Evolutionary conservation across 1,284 basidiomycete species (phyloP), one percentile per base, ranked within the genome.

Genomic region (Fomitopsis palustris): DNA sequence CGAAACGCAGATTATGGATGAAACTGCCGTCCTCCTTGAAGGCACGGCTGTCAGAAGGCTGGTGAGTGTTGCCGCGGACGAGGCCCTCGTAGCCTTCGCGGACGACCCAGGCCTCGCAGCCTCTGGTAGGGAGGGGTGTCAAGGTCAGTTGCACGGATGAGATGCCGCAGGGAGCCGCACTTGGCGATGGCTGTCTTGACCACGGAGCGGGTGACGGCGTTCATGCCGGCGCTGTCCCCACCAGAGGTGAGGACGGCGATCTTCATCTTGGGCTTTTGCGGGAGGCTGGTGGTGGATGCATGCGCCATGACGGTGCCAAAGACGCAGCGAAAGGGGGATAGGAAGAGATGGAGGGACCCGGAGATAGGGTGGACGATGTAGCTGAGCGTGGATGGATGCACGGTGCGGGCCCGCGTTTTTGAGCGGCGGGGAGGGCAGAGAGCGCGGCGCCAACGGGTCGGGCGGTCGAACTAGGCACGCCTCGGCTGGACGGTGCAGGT

Each of bases 71-170:
- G 16, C 90, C 89, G 54, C 86, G 81, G 12, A 92, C 89, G 57
- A 99, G 88, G 47, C 96, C 96, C 74, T 98, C 95, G 80, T 97
- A 99, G 43, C 96, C 96, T 78, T 99, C 97, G 43, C 96, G 90
- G 60, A 97, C 92, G 64, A 97, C 88, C 81, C 87, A 97, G 14
- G 92, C 87, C 72, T 97, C 91, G 74, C 93, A 97, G 45, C 94
- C 95, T 75, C 95, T 95, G n/a, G n/a, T n/a, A 70, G 49, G 17
- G 54, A 45, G 37, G 56, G 31, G 60, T 52, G 21, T 47, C 35
- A 31, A 49, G 35, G 55, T 63, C 35, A 63, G 27, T 62, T 47
- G 16, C 31, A 47, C 35, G 45, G 37, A 29, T 57, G 37, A 52
- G 25, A 53, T 56, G 43, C 38, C 31, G 52, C 55, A 49, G 51